phyloP scores from a whole-genome alignment of 1,284 basidiomycete species.

The Ceratobasidium sp. region DNA sequence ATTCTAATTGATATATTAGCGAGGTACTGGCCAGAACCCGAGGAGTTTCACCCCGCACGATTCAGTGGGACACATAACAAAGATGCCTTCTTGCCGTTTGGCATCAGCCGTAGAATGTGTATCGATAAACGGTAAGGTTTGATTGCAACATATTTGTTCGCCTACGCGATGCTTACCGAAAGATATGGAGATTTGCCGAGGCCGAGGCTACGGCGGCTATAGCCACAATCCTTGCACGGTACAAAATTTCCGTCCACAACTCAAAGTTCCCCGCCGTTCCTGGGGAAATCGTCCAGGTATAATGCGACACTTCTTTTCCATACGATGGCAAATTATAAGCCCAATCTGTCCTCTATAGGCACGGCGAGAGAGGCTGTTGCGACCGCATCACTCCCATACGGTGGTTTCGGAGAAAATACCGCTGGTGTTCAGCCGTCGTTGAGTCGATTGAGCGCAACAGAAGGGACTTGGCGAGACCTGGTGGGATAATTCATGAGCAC shows the following conservation, averaged over 20 bases:
- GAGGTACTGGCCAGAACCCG: constrained; percentile 45
- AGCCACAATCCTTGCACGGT: constrained; percentile 26
- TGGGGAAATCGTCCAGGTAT: constrained; percentile 21
- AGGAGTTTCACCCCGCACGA: constrained; percentile 32
- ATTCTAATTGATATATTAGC: constrained; percentile 5
- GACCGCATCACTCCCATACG: constrained; percentile 26
- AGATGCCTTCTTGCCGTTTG: constrained; percentile 44
- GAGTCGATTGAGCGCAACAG: neutral
- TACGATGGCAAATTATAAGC: neutral
- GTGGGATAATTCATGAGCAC: too few species aligned
- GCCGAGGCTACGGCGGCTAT: constrained; percentile 40
- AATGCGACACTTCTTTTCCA: neutral
- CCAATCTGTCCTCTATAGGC: neutral
- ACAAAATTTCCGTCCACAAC: constrained; percentile 30
- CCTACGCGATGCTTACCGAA: neutral
- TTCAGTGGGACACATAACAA: constrained; percentile 30
- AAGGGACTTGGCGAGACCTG: too few species aligned
- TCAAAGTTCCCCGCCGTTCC: constrained; percentile 37
- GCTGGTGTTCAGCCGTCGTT: constrained; percentile 43
- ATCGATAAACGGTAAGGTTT: constrained; percentile 40
- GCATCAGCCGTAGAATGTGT: constrained; percentile 34
- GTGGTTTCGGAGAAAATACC: constrained; percentile 39
- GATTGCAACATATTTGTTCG: neutral
- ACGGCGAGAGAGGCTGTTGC: constrained; percentile 41
- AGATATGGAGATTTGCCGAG: constrained; percentile 40